Conservation (phyloP, 2,329 filamentous ascomycete species). For the Daldinia sp. region DNA sequence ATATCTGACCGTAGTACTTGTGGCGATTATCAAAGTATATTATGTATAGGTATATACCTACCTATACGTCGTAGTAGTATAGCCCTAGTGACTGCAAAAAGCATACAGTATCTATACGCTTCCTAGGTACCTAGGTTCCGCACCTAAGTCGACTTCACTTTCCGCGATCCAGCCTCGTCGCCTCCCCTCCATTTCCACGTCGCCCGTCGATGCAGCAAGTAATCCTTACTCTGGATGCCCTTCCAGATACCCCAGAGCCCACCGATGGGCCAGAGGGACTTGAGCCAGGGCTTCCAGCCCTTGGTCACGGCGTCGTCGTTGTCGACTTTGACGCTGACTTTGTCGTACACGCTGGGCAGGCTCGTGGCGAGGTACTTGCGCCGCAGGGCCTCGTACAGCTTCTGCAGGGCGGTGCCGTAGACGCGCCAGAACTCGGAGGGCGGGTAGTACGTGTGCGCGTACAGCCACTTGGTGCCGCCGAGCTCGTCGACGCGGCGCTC, state of each 20-base stretch:
- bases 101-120: too few relatives aligned
- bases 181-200: conserved; percentile 64
- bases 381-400: conserved; percentile 72
- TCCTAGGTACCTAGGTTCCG: too few relatives aligned
- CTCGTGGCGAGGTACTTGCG: conserved; percentile 71
- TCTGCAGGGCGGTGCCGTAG: conserved; percentile 62
- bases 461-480: conserved; percentile 87
- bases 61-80: neutral
- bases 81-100: too few relatives aligned
- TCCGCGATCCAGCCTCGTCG: conserved; percentile 40
- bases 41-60: neutral
- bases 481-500: conserved; percentile 77
- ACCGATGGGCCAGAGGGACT: conserved; percentile 66
- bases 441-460: conserved; percentile 87
- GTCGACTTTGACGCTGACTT: conserved; percentile 69
- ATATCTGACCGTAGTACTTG: neutral
- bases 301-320: conserved; percentile 55
- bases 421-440: conserved; percentile 76
- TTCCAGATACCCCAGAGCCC: conserved; percentile 71
- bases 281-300: conserved; percentile 59
- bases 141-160: conserved; percentile 42
- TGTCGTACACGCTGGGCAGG: conserved; percentile 77
- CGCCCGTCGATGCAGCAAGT: conserved; percentile 64
- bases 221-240: conserved; percentile 69
- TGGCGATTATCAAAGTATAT: neutral